phyloP scores from a whole-genome alignment of 345 rosid species.

The Melaleuca quinquenervia region DNA sequence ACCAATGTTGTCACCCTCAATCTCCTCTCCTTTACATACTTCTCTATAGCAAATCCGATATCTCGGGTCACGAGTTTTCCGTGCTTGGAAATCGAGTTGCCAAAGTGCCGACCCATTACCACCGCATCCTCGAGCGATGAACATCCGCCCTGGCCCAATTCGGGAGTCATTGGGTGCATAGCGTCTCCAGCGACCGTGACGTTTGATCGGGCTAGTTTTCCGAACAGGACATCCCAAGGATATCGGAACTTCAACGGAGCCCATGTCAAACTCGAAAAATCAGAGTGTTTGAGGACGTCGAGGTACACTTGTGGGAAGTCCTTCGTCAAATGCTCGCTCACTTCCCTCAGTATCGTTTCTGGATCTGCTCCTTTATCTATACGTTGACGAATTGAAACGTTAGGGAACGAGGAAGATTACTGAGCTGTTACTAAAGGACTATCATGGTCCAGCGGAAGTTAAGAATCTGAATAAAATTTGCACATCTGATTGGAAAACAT shows the following conservation, averaged over 20 bases:
- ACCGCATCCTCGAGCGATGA: constrained; percentile 27
- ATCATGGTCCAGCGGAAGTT: background rate
- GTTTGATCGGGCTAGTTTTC: constrained; percentile 19
- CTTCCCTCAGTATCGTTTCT: constrained; percentile 9
- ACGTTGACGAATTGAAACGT: background rate
- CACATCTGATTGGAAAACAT: background rate
- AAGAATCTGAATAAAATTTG: background rate
- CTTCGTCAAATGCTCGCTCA: constrained; percentile 2
- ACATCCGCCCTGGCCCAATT: constrained; percentile 30
- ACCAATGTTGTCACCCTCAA: constrained; percentile 7
- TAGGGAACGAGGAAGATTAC: background rate
- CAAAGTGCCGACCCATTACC: constrained; percentile 21
- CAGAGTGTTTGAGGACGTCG: constrained; percentile 7
- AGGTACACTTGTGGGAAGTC: constrained; percentile 10
- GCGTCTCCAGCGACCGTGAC: constrained; percentile 36
- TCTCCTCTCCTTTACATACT: constrained; percentile 17
- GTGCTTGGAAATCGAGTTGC: background rate
- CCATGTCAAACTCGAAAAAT: constrained; percentile 19
- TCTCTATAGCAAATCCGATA: constrained; percentile 2
- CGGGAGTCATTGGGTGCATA: constrained; percentile 43
- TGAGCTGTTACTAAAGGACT: background rate
- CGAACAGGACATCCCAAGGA: constrained; percentile 22
- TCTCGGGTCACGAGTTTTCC: background rate
- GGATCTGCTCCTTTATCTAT: background rate
- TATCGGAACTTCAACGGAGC: constrained; percentile 14